These are phyloP conservation scores for Aspergillus unguis DNA, from an alignment of 2,329 filamentous ascomycete genomes.

Conservation along the genomic window DNA sequence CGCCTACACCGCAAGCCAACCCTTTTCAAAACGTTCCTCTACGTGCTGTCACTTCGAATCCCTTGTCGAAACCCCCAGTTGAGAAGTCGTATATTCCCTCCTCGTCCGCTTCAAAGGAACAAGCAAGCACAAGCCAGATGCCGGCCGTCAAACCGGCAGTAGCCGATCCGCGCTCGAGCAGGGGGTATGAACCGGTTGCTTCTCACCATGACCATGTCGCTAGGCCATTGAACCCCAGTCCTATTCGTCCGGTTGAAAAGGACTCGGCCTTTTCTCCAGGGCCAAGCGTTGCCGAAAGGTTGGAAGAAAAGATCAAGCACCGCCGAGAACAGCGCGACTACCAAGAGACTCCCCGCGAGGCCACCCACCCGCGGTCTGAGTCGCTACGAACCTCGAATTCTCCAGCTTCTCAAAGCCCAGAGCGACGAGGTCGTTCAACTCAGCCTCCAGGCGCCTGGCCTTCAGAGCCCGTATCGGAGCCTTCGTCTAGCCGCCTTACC, in stretches of 20 bases:
- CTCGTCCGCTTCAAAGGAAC: constrained; percentile 10
- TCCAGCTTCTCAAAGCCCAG: not conserved
- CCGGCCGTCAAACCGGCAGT: constrained; percentile 9
- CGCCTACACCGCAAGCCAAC: not conserved
- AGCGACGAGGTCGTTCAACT: not conserved
- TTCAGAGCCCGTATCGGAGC: not conserved
- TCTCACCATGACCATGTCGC: not conserved
- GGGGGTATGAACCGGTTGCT: constrained; percentile 22
- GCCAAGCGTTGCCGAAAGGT: constrained; percentile 26
- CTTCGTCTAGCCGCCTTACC: not conserved
- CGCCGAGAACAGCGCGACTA: constrained; percentile 27
- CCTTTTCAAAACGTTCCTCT: not conserved
- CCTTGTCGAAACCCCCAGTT: not conserved
- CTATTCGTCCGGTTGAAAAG: not conserved
- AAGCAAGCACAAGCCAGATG: constrained; percentile 21
- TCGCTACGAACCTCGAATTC: not conserved
- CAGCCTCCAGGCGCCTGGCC: constrained; percentile 5
- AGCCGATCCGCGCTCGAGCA: constrained; percentile 12
- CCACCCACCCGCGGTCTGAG: not conserved
- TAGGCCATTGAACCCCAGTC: not conserved
- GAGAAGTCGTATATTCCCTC: constrained; percentile 4
- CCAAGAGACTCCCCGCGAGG: constrained; percentile 9
- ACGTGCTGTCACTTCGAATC: not conserved
- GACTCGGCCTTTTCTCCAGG: constrained; percentile 8
- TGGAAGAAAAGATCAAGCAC: constrained; percentile 34